Evolutionary conservation across 1,284 basidiomycete species (phyloP), one percentile per base, ranked within the genome.

Genomic region (Rhodotorula mucilaginosa): DNA sequence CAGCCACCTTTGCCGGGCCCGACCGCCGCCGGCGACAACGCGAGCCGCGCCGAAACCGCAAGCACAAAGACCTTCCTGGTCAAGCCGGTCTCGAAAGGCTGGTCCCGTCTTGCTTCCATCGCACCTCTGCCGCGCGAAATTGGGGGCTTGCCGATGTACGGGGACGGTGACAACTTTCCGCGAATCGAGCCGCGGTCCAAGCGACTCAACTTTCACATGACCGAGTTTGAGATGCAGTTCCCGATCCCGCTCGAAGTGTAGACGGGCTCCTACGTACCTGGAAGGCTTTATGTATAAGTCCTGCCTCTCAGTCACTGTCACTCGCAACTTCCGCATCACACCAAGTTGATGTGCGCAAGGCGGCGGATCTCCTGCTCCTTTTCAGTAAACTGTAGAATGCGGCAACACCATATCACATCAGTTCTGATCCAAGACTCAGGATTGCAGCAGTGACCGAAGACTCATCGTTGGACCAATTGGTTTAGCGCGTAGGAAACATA

Each of bases 81-180:
- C 60, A 60, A 46, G 21, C 72, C 69, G 2, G 0, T 12, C 4
- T 48, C 72, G 21, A 44, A 10, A 2, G 72, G 67, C 6, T 54
- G 68, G 60, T 49, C 59, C 6, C 61, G 56, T 31, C 18, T 70
- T 5, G 57, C 59, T 21, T 26, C 21, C 21, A 26, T 64, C 34
- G 67, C 68, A 31, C 49, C 52, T 12, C 54, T 31, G 19, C 56
- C 57, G 15, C 26, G 23, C 4, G 49, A 13, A 16, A 58, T 19
- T 5, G 39, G n/a, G 13, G 67, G 63, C 34, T 66, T 60, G 67
- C 49, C 21, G 21, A 48, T 15, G 1, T 73, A 68, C 15, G 72
- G 72, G 12, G 68, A 73, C 51, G 72, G 72, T 19, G 26, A 31
- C 7, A 34, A 61, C 1, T 73, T 70, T 34, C 72, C 72, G 18